Conservation (phyloP, 148 eudicot species). For the Vaccinium darrowii region DNA sequence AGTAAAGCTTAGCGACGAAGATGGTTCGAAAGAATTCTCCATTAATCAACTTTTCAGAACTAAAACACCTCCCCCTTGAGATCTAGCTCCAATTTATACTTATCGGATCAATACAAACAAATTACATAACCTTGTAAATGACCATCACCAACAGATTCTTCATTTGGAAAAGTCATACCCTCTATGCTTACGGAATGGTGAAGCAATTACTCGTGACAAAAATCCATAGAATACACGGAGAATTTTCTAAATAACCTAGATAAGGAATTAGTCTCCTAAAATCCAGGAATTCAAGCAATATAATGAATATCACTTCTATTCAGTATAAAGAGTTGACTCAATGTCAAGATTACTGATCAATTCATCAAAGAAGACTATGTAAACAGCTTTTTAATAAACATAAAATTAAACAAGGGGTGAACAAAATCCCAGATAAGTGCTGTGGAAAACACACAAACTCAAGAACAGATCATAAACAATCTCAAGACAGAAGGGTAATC, state of each 20-base stretch:
- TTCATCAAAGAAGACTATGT: not conserved
- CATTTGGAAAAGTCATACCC: not conserved
- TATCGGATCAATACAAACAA: not conserved
- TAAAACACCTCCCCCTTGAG: not conserved
- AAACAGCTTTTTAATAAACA: not conserved
- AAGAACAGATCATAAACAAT: not conserved
- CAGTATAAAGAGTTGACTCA: conserved; percentile 5
- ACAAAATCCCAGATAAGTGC: conserved; percentile 2
- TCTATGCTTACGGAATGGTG: not conserved
- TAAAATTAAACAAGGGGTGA: not conserved
- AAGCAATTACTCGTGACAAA: not conserved
- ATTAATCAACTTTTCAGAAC: conserved; percentile 17
- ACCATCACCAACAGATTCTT: not conserved
- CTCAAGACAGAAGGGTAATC: not conserved
- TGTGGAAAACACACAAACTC: not conserved
- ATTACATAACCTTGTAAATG: not conserved
- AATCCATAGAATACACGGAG: not conserved
- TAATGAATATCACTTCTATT: not conserved
- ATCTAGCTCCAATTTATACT: not conserved
- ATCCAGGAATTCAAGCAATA: not conserved
- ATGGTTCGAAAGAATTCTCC: conserved; percentile 37
- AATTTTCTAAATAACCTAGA: not conserved
- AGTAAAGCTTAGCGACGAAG: conserved; percentile 49
- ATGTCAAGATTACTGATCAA: not conserved
- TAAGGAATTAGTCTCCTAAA: not conserved